Evolutionary conservation across 2,329 filamentous ascomycete genomes (phyloP), one percentile per base, ranked within the genome.

Genomic region (Colletotrichum simmondsii): DNA sequence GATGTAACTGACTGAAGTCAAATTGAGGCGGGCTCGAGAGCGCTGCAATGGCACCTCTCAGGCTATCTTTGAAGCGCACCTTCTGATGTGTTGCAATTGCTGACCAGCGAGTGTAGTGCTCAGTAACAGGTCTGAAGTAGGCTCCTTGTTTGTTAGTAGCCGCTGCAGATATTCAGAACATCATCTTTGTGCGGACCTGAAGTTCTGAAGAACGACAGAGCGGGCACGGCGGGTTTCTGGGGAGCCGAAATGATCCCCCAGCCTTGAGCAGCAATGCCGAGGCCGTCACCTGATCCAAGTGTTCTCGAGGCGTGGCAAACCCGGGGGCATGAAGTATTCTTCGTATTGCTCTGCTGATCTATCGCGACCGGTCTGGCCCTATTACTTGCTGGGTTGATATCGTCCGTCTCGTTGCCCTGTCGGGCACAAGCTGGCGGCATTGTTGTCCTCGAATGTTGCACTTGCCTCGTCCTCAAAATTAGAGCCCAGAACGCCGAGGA

Each of bases 21-120:
- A 49, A 49, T 49, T 49, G 16, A 24, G 37, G 42, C 53, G 59
- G 59, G 56, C 68, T 82, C 83, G 60, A 84, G 76, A 0, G 81
- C 82, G 11, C 81, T 82, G 42, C 56, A 30, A 58, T 10, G 58
- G 63, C 32, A 67, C 68, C 26, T 52, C 65, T 52, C 42, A 60
- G 42, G 42, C 42, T 42, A 8, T 16, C n/a, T 35, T 35, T 61
- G 69, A 54, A 46, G 28, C 70, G 28, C 26, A 35, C 7, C 59
- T 32, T 62, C 68, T 52, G 46, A 26, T 32, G 42, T 46, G 30
- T 69, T 28, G 49, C 30, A 22, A 10, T 37, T 65, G 42, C 69
- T 72, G 54, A 67, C 60, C 46, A 35, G 22, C 70, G 65, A 70
- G 58, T 56, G 56, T 26, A 35, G 49, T 35, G 14, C 14, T 42